Evolutionary conservation across 306 rosid species (phyloP).

Genomic region (Fragaria ananassa): DNA sequence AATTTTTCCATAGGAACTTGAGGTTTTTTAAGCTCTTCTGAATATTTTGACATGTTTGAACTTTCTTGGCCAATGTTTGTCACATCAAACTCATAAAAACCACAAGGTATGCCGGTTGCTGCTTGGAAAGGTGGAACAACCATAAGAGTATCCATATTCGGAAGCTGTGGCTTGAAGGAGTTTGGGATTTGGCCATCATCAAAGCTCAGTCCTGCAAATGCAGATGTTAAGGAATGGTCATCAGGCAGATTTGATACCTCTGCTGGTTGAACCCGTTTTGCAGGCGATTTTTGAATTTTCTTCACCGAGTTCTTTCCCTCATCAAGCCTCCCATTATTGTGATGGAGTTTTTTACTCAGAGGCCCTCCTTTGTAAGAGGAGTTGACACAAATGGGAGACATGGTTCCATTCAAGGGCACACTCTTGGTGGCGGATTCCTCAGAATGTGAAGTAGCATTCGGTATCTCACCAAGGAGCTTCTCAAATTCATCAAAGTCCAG

Average conservation of each 20-base stretch:
- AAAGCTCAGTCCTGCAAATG: constrained; percentile 40
- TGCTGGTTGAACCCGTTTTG: constrained; percentile 29
- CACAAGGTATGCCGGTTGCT: constrained; percentile 24
- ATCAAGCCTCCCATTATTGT: constrained; percentile 27
- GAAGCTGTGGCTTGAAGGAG: constrained; percentile 18
- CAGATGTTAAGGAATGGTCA: constrained; percentile 37
- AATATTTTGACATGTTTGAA: constrained; percentile 25
- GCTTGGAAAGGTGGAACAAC: constrained; percentile 28
- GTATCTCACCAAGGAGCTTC: constrained; percentile 50
- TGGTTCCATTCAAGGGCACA: constrained; percentile 11
- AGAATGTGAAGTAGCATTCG: constrained; percentile 39
- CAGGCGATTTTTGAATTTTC: constrained; percentile 21
- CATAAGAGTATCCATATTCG: constrained; percentile 22
- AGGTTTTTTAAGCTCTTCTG: constrained; percentile 31
- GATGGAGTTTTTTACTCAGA: constrained; percentile 20
- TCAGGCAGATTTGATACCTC: constrained; percentile 26
- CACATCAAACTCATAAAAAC: constrained; percentile 24
- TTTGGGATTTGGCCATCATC: constrained; percentile 19
- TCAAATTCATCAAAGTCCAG: constrained; percentile 46
- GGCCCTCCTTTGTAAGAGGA: constrained; percentile 29
- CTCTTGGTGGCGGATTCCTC: constrained; percentile 26
- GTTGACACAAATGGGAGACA: constrained; percentile 24
- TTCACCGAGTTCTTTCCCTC: constrained; percentile 35
- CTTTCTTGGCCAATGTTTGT: constrained; percentile 30
- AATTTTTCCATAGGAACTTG: constrained; percentile 19